These are phyloP conservation scores for Fraxinus pennsylvanica DNA, from an alignment of 257 asterid species.

Conservation along the genomic window DNA sequence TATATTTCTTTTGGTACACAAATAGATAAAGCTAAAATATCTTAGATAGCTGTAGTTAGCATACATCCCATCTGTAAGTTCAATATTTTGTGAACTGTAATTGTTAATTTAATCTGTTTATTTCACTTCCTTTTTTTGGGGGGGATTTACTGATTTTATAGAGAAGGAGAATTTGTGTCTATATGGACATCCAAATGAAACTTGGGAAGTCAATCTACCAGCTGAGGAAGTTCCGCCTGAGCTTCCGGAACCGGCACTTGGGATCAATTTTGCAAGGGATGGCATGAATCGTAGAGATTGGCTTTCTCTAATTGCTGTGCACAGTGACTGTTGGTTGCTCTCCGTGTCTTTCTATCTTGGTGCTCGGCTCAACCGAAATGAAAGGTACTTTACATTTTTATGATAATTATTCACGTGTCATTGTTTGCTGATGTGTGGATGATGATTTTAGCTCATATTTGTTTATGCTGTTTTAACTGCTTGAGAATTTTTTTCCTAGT, in stretches of 20 bases:
- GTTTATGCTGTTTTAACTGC: neutral
- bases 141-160: slow-evolving; percentile 15
- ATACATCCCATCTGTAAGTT: neutral
- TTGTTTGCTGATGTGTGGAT: slow-evolving; percentile 18
- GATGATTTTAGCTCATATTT: neutral
- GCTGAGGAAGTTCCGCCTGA: slow-evolving; percentile 98
- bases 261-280: slow-evolving; percentile 90
- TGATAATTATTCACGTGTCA: slow-evolving; percentile 8
- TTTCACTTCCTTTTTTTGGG: neutral
- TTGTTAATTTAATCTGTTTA: neutral
- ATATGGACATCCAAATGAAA: slow-evolving; percentile 86
- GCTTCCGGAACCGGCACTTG: slow-evolving; percentile 94
- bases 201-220: slow-evolving; percentile 92
- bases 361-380: slow-evolving; percentile 79
- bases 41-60: neutral
- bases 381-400: slow-evolving; percentile 48
- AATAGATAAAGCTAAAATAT: neutral
- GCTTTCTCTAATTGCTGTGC: slow-evolving; percentile 93
- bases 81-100: neutral
- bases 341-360: slow-evolving; percentile 91
- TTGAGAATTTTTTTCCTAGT: neutral
- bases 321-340: slow-evolving; percentile 97
- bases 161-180: slow-evolving; percentile 94
- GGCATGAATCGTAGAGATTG: slow-evolving; percentile 93
- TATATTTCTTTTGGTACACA: neutral